These are phyloP conservation scores for Ganoderma lucidum DNA, from an alignment of 1,284 basidiomycete species.

Conservation along the genomic window DNA sequence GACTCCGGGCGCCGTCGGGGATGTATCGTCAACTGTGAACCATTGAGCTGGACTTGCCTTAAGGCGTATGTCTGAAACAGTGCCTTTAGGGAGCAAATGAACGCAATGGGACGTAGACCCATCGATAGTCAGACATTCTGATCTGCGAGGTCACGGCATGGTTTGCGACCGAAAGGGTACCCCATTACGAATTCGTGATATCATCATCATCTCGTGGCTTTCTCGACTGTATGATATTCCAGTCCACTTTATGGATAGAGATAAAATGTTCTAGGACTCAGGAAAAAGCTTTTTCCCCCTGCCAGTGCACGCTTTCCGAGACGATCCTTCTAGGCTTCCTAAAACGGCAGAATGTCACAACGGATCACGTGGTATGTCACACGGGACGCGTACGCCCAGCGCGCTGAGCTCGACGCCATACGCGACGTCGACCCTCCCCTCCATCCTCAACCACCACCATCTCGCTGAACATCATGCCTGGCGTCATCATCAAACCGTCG, in stretches of 20 bases:
- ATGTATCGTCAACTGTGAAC: background rate
- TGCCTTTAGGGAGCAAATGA: background rate
- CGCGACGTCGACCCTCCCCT: conserved; percentile 21
- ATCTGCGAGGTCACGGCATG: background rate
- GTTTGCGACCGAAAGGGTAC: background rate
- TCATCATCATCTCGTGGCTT: background rate
- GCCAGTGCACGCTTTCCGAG: background rate
- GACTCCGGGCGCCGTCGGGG: background rate
- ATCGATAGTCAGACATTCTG: background rate
- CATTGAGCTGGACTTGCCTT: background rate
- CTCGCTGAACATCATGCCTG: conserved; percentile 52
- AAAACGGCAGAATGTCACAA: conserved; percentile 19
- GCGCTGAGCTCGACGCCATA: conserved; percentile 13
- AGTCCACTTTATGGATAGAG: background rate
- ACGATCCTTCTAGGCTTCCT: conserved; percentile 27
- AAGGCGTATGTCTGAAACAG: background rate
- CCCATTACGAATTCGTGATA: background rate
- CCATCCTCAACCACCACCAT: background rate
- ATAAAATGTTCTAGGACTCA: too few relatives aligned
- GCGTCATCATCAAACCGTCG: conserved; percentile 53
- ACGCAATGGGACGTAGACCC: background rate
- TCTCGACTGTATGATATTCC: background rate
- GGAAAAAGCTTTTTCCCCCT: too few relatives aligned
- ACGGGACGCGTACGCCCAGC: conserved; percentile 31
- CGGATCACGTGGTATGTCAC: conserved; percentile 28